These are phyloP conservation scores for Solanum raphanifolium DNA, from an alignment of 257 asterid species.

Conservation along the genomic window DNA sequence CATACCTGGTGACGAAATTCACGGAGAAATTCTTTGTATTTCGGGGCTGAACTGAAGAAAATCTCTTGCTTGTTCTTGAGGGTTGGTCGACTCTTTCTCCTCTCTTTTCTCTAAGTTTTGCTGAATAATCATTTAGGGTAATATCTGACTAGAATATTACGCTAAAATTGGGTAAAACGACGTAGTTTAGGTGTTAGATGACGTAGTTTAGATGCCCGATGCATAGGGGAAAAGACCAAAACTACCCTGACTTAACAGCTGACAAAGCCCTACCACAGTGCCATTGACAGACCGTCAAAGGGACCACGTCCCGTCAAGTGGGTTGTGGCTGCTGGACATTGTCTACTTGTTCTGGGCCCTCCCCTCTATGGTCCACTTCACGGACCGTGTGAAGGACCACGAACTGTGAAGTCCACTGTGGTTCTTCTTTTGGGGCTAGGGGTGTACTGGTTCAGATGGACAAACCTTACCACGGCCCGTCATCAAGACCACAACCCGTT, in stretches of 20 bases:
- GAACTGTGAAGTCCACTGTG: background rate
- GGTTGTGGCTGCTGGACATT: too few relatives aligned
- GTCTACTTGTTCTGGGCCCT: background rate
- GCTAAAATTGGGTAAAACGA: too few relatives aligned
- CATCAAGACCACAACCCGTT: background rate
- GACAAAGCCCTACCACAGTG: too few relatives aligned
- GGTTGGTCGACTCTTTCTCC: too few relatives aligned
- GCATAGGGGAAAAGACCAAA: background rate
- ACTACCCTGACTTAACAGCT: background rate
- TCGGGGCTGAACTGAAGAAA: too few relatives aligned
- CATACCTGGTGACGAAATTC: background rate
- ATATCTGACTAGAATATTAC: too few relatives aligned
- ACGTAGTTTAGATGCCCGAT: background rate
- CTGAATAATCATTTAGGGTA: background rate
- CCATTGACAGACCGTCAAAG: too few relatives aligned
- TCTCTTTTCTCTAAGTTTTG: background rate
- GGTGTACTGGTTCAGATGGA: background rate
- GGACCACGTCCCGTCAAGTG: too few relatives aligned
- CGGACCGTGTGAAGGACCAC: background rate
- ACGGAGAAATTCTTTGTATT: too few relatives aligned
- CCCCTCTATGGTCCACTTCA: background rate
- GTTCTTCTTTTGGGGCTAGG: background rate
- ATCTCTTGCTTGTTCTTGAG: background rate
- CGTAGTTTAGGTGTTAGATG: too few relatives aligned
- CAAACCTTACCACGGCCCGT: background rate